Conservation (phyloP, 179 eudicot species). For the Vitellaria paradoxa region DNA sequence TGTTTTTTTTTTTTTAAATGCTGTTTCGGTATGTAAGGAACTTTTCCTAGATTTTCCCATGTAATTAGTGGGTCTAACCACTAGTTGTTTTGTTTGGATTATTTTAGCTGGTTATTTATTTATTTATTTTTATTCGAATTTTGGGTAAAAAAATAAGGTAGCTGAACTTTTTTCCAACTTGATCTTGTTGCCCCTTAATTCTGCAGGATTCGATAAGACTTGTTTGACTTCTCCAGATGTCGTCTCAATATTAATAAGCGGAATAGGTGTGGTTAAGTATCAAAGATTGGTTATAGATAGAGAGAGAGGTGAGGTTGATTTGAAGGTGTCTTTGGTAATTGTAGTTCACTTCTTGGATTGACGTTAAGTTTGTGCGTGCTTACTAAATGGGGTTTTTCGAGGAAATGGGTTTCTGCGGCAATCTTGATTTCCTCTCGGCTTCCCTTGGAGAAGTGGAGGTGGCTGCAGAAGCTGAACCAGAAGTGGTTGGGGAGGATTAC, state of each 20-base stretch:
- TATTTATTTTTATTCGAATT: background rate
- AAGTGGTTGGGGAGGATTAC: slow-evolving; percentile 19
- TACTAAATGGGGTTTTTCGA: slow-evolving; percentile 28
- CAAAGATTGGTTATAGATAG: background rate
- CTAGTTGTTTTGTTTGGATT: background rate
- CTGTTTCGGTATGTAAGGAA: no score
- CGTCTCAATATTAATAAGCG: background rate
- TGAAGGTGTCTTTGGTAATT: background rate
- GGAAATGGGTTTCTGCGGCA: slow-evolving; percentile 33
- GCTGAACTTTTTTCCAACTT: background rate
- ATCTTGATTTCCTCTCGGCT: slow-evolving; percentile 29
- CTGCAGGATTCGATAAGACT: background rate
- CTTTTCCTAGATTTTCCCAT: no score
- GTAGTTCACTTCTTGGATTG: background rate
- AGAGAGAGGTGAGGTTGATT: background rate
- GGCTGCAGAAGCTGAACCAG: slow-evolving; percentile 24
- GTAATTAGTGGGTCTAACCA: no score
- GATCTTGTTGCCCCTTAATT: background rate
- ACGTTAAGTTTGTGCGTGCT: background rate
- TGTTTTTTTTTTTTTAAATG: no score
- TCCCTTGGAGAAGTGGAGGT: slow-evolving; percentile 22
- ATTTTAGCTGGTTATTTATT: background rate
- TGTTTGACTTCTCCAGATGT: background rate
- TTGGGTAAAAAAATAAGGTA: background rate
- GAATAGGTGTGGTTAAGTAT: background rate